Base-by-base conservation (phyloP, 257 asterid genomes). In the Paraleonurus japonicus region DNA sequence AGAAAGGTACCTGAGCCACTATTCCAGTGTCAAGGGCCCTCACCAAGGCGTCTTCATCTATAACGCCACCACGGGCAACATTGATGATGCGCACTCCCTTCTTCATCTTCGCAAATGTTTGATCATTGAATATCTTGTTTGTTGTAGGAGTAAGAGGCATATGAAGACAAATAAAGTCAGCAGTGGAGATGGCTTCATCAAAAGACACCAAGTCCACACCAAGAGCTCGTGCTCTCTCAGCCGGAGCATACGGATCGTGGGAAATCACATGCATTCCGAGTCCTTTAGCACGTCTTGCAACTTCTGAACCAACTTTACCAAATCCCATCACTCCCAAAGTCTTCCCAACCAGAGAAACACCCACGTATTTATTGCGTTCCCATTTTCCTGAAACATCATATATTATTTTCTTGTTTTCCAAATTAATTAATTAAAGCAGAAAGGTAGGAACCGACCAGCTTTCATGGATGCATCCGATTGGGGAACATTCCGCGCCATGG, bases 171-270 rank as follows among this genome's bases (percentile, higher is more conserved):
- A 94, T 39, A 67, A 91, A 94, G 76, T 94, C 85, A 2, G 98
- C 96, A 32, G 91, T 78, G 19, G 90, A 63, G 51, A 94, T 78
- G 71, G 98, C 98, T 72, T 86, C 77, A 70, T 89, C 96, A 23
- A 94, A 91, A 7, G 95, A 84, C 54, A 94, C 98, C 77, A 94
- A 75, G 3, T 91, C 95, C 24, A 91, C 96, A 12, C 97, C 96
- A 23, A 86, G 45, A 7, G 97, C 97, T 0, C 88, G 92, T 13
- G 96, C 98, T 78, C 89, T 83, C 57, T 91, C 98, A 27, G 96
- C 95, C 3, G 98, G 96, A 63, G 98, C 97, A 75, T 94, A 94
- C 10, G 98, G 98, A 48, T 94, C 96, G 22, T 94, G 98, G 54
- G 98, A 90, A 47, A 91, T 80, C 2, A 94, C 97, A 66, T 81